phyloP scores from a whole-genome alignment of 2,329 filamentous ascomycete genomes.

The Harringtonia lauricola region DNA sequence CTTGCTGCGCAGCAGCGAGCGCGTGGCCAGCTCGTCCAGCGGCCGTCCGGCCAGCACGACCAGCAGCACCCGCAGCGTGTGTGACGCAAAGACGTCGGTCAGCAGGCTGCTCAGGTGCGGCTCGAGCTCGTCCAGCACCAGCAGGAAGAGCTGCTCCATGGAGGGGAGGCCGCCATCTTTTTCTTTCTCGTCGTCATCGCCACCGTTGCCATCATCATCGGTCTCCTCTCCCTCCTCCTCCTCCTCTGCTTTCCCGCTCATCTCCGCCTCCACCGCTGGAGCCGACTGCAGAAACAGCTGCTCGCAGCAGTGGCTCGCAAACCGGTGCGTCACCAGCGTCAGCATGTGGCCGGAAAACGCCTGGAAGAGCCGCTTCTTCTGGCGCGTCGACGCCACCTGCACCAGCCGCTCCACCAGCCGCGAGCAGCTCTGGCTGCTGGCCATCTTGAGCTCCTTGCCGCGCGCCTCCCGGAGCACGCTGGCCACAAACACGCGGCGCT shows the following conservation, averaged over 20 bases:
- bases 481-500: slow-evolving; percentile 59
- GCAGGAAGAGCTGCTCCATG: slow-evolving; percentile 78
- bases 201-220: slow-evolving; percentile 24
- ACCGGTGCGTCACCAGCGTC: slow-evolving; percentile 85
- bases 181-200: slow-evolving; percentile 29
- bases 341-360: slow-evolving; percentile 82
- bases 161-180: slow-evolving; percentile 41
- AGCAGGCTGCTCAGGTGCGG: slow-evolving; percentile 72
- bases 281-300: slow-evolving; percentile 80
- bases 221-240: slow-evolving; percentile 26
- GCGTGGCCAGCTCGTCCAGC: slow-evolving; percentile 56
- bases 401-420: slow-evolving; percentile 87
- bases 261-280: slow-evolving; percentile 18
- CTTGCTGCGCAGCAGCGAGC: slow-evolving; percentile 76
- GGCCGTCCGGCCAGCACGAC: slow-evolving; percentile 77
- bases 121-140: slow-evolving; percentile 79
- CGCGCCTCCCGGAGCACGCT: slow-evolving; percentile 79
- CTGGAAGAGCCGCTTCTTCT: slow-evolving; percentile 79
- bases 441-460: slow-evolving; percentile 92
- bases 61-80: slow-evolving; percentile 76
- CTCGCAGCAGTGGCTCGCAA: slow-evolving; percentile 95
- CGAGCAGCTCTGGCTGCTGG: slow-evolving; percentile 91
- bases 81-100: slow-evolving; percentile 82
- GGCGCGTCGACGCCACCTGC: slow-evolving; percentile 61
- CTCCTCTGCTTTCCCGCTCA: slow-evolving; percentile 24